A percentile compares a stretch with the other conserved stretches of the same genome.
phyloP scores from a whole-genome alignment of 257 asterid species.

The Cynanchum wilfordii region DNA sequence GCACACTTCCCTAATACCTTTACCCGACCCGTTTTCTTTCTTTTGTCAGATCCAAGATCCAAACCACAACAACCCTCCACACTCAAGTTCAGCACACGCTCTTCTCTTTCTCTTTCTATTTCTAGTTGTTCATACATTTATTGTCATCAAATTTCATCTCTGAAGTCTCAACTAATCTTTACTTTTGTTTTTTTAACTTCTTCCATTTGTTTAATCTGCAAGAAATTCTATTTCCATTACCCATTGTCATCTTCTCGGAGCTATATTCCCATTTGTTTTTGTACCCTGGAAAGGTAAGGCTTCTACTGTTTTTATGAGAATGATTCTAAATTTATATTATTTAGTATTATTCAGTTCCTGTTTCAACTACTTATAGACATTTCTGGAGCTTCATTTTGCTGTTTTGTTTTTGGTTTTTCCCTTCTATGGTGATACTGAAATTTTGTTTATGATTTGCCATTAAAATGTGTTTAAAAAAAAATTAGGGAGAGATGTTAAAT shows the following conservation, averaged over 20 bases:
- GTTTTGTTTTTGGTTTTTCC: background rate
- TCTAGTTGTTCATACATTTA: slow-evolving; percentile 3
- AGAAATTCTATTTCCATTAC: background rate
- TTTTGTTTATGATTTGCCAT: background rate
- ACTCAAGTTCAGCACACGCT: background rate
- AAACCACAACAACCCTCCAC: background rate
- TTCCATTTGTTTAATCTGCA: background rate
- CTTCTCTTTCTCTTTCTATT: background rate
- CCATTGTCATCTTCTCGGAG: background rate
- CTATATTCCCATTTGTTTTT: background rate
- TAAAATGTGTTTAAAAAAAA: too few species aligned
- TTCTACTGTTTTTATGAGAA: background rate
- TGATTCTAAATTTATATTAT: background rate
- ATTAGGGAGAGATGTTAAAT: background rate
- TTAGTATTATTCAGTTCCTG: background rate
- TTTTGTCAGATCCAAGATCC: slow-evolving; percentile 24
- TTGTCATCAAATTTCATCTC: background rate
- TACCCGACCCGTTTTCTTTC: slow-evolving; percentile 28
- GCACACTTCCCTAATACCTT: background rate
- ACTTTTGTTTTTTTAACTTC: background rate
- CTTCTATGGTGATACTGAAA: background rate
- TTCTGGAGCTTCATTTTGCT: background rate
- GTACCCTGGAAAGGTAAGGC: background rate
- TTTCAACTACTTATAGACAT: background rate
- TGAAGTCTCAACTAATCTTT: slow-evolving; percentile 5